A percentile compares a stretch with the other conserved stretches of the same genome.
These are phyloP conservation scores for Chlorella ohadii DNA, from an alignment of 139 green algal genomes.

Conservation along the genomic window DNA sequence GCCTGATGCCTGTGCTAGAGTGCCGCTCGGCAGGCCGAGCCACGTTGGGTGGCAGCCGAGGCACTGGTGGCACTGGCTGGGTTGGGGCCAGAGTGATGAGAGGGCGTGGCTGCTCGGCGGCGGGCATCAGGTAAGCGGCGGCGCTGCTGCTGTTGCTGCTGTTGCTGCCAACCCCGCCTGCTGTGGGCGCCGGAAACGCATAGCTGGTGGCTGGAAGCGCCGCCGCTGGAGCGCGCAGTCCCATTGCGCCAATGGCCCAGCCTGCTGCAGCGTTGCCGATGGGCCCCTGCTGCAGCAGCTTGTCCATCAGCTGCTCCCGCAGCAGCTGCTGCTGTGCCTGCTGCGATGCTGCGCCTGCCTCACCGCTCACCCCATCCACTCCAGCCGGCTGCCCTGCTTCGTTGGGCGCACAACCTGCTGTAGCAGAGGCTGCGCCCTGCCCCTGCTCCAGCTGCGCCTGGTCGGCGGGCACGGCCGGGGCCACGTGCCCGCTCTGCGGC, in stretches of 20 bases:
- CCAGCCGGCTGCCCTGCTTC: neutral
- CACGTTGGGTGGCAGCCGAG: neutral
- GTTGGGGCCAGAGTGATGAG: neutral
- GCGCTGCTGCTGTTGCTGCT: neutral
- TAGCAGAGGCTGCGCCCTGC: neutral
- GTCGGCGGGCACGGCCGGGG: neutral
- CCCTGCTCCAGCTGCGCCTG: neutral
- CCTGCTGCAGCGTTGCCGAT: neutral
- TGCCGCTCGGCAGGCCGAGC: neutral
- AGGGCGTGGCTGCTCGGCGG: neutral
- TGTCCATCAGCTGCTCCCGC: neutral
- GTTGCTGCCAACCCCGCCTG: neutral
- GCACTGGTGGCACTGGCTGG: neutral
- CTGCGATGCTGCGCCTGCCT: neutral
- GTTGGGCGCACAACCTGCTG: too few relatives aligned
- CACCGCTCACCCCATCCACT: too few relatives aligned
- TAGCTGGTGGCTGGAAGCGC: too few relatives aligned
- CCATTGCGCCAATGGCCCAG: neutral
- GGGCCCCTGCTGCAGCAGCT: neutral
- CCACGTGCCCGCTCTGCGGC: neutral
- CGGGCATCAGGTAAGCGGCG: too few relatives aligned
- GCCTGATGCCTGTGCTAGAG: neutral
- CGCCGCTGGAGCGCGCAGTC: too few relatives aligned
- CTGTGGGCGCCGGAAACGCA: neutral
- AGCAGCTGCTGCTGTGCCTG: neutral